These are phyloP conservation scores for Staphylotrichum tortipilum DNA, from an alignment of 495 filamentous ascomycete genomes.

Conservation along the genomic window DNA sequence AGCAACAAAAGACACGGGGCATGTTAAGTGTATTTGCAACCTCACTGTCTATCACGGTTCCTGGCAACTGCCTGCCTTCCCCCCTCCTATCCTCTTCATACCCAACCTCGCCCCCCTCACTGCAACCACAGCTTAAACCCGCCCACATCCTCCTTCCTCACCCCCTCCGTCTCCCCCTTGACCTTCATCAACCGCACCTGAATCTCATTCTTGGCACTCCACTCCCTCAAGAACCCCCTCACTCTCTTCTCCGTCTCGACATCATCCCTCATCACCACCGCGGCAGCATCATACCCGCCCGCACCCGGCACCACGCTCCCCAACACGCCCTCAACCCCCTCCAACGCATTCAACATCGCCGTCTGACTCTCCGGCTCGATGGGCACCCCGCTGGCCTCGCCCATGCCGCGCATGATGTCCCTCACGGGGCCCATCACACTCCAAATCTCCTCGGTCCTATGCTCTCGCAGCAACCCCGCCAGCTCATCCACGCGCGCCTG, in stretches of 20 bases:
- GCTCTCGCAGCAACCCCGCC: conserved; percentile 48
- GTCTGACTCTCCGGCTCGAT: conserved; percentile 88
- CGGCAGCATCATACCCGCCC: conserved; percentile 88
- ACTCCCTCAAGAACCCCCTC: conserved; percentile 52
- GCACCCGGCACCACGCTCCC: conserved; percentile 92
- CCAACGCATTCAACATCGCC: conserved; percentile 66
- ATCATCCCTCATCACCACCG: conserved; percentile 68
- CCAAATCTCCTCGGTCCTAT: conserved; percentile 29
- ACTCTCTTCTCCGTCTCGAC: conserved; percentile 55
- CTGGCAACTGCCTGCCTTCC: too few relatives aligned
- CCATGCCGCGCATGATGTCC: conserved; percentile 64
- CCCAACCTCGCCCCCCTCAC: neutral
- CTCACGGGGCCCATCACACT: conserved; percentile 35
- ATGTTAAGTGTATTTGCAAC: neutral
- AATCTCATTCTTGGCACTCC: conserved; percentile 59
- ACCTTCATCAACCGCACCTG: conserved; percentile 70
- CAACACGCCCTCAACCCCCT: conserved; percentile 64
- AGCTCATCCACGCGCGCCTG: conserved; percentile 68
- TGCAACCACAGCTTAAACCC: conserved; percentile 57
- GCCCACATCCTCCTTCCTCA: conserved; percentile 53
- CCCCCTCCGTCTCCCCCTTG: conserved; percentile 80
- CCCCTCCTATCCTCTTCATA: too few relatives aligned
- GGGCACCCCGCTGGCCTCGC: conserved; percentile 61
- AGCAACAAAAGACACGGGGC: neutral
- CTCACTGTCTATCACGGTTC: too few relatives aligned